Conservation (phyloP, 768 basidiomycete genomes). For the Russula earlei region DNA sequence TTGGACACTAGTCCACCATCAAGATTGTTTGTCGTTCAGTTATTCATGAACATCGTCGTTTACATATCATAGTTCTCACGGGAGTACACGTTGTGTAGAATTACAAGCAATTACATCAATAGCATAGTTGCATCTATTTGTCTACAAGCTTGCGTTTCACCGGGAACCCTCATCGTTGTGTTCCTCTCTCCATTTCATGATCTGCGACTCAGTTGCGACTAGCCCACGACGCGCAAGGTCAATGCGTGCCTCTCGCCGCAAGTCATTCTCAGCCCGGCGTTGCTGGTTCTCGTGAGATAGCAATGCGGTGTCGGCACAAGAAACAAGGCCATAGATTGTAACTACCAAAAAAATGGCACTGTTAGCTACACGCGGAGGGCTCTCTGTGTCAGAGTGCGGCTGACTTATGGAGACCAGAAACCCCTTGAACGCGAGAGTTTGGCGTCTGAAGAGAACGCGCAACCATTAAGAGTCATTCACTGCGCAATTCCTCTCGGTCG, state of each 20-base stretch:
- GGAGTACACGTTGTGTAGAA: conserved; percentile 12
- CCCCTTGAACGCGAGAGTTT: conserved; percentile 72
- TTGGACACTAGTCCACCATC: not conserved
- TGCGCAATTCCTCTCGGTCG: not conserved
- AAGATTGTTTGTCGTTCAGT: conserved; percentile 1
- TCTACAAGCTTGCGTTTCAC: not conserved
- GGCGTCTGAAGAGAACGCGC: conserved; percentile 40
- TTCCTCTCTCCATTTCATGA: conserved; percentile 64
- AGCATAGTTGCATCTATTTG: conserved; percentile 14
- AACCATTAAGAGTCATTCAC: not conserved
- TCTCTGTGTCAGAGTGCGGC: conserved; percentile 22
- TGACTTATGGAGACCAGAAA: conserved; percentile 67
- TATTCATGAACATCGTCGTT: conserved; percentile 6
- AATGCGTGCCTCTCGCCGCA: conserved; percentile 64
- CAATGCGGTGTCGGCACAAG: conserved; percentile 70
- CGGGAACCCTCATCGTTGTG: not conserved
- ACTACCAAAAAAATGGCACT: conserved; percentile 37
- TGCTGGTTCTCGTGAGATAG: conserved; percentile 57
- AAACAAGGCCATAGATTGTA: conserved; percentile 57
- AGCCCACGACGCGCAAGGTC: conserved; percentile 68
- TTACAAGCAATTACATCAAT: conserved; percentile 8
- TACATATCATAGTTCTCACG: conserved; percentile 8
- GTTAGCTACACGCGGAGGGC: not conserved
- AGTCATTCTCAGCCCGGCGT: conserved; percentile 54
- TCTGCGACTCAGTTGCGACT: conserved; percentile 76